Percentiles rank a stretch among this genome's conserved stretches.
Evolutionary conservation across 2,329 filamentous ascomycete genomes (phyloP).

Genomic region (Curvularia verruculosa): DNA sequence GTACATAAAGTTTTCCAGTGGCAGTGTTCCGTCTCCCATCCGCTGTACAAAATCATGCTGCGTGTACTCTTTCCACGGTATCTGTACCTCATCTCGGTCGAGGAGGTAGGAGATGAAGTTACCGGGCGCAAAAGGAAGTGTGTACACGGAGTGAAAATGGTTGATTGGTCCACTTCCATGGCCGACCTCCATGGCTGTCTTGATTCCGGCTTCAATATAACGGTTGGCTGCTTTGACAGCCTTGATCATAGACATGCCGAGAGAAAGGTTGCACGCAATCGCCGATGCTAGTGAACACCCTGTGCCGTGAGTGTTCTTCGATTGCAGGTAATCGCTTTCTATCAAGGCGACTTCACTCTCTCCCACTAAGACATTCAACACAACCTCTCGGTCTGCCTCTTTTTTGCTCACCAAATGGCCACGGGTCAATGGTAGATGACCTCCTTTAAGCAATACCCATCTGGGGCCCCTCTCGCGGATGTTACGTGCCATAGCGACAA

Average conservation of each 20-base stretch:
- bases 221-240: slow-evolving; percentile 72
- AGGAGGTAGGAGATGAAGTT: slow-evolving; percentile 85
- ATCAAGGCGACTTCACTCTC: slow-evolving; percentile 64
- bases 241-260: slow-evolving; percentile 60
- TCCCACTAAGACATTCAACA: slow-evolving; percentile 80
- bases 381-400: slow-evolving; percentile 65
- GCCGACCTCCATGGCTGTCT: slow-evolving; percentile 66
- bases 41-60: slow-evolving; percentile 82
- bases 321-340: slow-evolving; percentile 72
- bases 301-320: slow-evolving; percentile 88
- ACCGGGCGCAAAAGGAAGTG: slow-evolving; percentile 73
- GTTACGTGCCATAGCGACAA: slow-evolving; percentile 70
- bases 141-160: slow-evolving; percentile 75
- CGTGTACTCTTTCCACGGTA: slow-evolving; percentile 76
- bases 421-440: slow-evolving; percentile 78
- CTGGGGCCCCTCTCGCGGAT: slow-evolving; percentile 73
- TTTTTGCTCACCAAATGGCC: slow-evolving; percentile 64
- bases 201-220: slow-evolving; percentile 75
- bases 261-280: slow-evolving; percentile 74
- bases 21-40: slow-evolving; percentile 76
- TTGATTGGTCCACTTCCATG: slow-evolving; percentile 75
- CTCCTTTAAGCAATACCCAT: slow-evolving; percentile 88
- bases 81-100: slow-evolving; percentile 73
- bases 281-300: slow-evolving; percentile 91
- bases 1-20: slow-evolving; percentile 78